A percentile compares a stretch with the other conserved stretches of the same genome.
These are phyloP conservation scores for Gryganskiella cystojenkinii DNA, from an alignment of 192 early-diverging fungal species.

Conservation along the genomic window DNA sequence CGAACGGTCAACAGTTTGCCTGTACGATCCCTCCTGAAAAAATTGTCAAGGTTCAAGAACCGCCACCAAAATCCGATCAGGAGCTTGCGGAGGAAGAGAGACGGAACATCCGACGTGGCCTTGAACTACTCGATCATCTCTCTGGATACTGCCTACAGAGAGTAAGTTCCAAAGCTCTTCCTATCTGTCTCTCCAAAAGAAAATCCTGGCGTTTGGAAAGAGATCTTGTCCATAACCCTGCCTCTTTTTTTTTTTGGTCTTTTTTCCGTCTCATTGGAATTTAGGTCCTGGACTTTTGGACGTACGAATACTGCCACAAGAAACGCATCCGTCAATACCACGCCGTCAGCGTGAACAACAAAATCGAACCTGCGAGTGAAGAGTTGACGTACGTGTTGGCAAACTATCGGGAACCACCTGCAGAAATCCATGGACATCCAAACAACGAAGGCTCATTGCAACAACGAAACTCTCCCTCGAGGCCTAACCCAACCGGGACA, in stretches of 20 bases:
- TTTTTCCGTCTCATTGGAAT: too few relatives aligned
- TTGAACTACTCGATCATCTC: slow-evolving; percentile 65
- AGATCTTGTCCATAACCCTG: too few relatives aligned
- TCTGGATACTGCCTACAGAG: slow-evolving; percentile 61
- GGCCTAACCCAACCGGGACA: slow-evolving; percentile 1
- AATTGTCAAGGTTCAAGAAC: slow-evolving; percentile 30
- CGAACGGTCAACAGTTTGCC: slow-evolving; percentile 57
- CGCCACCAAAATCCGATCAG: slow-evolving; percentile 25
- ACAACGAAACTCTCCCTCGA: slow-evolving; percentile 4
- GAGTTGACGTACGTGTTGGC: slow-evolving; percentile 21
- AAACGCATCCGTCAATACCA: slow-evolving; percentile 30
- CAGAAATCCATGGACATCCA: slow-evolving; percentile 14
- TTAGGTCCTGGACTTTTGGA: slow-evolving; percentile 71
- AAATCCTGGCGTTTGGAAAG: too few relatives aligned
- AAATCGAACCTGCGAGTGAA: slow-evolving; percentile 45
- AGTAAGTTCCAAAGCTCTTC: slow-evolving; percentile 16
- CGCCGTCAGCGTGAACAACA: slow-evolving; percentile 53
- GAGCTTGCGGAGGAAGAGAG: slow-evolving; percentile 48
- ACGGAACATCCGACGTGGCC: slow-evolving; percentile 61
- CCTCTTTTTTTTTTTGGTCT: too few relatives aligned
- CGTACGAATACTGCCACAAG: slow-evolving; percentile 89
- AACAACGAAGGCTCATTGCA: slow-evolving; percentile 10
- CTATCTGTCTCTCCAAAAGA: neutral
- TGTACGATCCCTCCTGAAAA: slow-evolving; percentile 63
- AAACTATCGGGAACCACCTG: slow-evolving; percentile 31